These are phyloP conservation scores for Juglanconis sp. DNA, from an alignment of 2,329 filamentous ascomycete genomes.

Conservation along the genomic window DNA sequence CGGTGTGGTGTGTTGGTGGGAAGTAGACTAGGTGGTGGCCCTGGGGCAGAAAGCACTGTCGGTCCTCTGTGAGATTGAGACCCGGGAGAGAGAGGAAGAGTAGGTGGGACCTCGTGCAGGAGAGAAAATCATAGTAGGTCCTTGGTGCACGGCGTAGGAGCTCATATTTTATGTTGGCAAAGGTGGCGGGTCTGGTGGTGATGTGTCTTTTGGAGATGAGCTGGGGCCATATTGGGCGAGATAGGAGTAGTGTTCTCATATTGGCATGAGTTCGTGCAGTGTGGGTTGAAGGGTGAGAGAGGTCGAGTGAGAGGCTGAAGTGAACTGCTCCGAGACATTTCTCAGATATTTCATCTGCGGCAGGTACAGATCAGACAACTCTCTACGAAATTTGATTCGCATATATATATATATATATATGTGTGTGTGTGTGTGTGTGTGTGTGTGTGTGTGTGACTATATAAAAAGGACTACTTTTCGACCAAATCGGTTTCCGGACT, in stretches of 20 bases:
- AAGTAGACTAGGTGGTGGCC: conserved; percentile 88
- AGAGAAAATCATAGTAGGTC: conserved; percentile 42
- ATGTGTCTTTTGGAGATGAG: not conserved
- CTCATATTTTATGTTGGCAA: conserved; percentile 15
- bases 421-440: no score
- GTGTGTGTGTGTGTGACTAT: no score
- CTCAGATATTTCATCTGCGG: no score
- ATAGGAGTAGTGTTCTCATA: conserved; percentile 7
- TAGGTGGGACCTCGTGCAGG: conserved; percentile 61
- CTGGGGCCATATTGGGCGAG: conserved; percentile 6
- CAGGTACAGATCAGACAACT: no score
- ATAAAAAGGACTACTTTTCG: no score
- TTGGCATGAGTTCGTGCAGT: not conserved
- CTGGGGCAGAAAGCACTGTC: conserved; percentile 43
- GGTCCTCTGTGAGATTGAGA: not conserved
- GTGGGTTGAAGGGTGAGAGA: not conserved
- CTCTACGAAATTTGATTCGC: no score
- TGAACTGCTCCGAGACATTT: not conserved
- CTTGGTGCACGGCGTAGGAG: conserved; percentile 23
- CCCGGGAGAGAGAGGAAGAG: conserved; percentile 56
- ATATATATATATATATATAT: no score
- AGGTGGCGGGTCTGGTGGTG: conserved; percentile 10
- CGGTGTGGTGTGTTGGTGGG: conserved; percentile 63
- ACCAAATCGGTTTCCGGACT: no score
- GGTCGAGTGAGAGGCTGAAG: not conserved